These are phyloP conservation scores for Pneumocystis sp. DNA, from an alignment of 1,139 yeast species.

Conservation along the genomic window DNA sequence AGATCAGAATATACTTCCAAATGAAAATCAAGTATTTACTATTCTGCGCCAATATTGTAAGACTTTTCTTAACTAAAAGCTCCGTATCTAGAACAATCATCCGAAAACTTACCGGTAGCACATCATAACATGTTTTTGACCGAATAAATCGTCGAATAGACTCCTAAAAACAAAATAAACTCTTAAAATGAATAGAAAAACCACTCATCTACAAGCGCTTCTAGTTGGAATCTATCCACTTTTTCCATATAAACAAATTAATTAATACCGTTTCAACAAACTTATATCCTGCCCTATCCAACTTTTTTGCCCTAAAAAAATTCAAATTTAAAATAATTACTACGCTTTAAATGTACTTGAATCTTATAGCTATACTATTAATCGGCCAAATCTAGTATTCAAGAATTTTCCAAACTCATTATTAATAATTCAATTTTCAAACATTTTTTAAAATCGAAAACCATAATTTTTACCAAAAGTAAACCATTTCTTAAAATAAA, in stretches of 20 bases:
- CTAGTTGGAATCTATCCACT: neutral
- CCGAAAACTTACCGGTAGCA: slow-evolving; percentile 86
- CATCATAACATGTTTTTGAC: slow-evolving; percentile 90
- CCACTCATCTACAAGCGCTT: neutral
- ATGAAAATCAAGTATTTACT: slow-evolving; percentile 19
- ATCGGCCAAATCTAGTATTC: neutral
- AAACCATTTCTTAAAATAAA: neutral
- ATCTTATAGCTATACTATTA: neutral
- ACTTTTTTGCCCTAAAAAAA: neutral
- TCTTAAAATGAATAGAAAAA: neutral
- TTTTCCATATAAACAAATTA: neutral
- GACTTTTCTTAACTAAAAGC: slow-evolving; percentile 73
- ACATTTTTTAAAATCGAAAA: too few relatives aligned
- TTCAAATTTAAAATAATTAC: neutral
- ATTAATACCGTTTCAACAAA: neutral
- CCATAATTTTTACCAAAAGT: too few relatives aligned
- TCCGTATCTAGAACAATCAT: slow-evolving; percentile 89
- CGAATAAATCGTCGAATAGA: slow-evolving; percentile 74
- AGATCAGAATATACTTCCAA: neutral
- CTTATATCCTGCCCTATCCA: neutral
- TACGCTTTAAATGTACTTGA: neutral
- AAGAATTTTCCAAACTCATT: neutral
- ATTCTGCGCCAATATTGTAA: slow-evolving; percentile 79
- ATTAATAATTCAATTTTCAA: too few relatives aligned
- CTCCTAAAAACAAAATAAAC: slow-evolving; percentile 17